Evolutionary conservation across 352 stramenopile genomes (phyloP), one percentile per base, ranked within the genome.

Genomic region (Paralagenidium karlingii): DNA sequence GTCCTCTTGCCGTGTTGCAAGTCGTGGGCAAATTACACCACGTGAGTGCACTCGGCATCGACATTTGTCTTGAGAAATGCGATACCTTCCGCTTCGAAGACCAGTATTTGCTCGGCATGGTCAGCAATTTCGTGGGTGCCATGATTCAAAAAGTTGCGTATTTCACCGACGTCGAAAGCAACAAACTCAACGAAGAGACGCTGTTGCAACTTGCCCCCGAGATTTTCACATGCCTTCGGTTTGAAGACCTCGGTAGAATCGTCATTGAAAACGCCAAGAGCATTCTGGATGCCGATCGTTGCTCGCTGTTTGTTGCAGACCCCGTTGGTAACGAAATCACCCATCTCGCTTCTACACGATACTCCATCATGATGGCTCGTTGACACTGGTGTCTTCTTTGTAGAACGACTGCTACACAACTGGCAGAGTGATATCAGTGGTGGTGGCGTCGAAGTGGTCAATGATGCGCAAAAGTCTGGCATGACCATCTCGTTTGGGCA

Each of bases 161-260:
- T 29, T 87, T 87, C 29, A 83, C 74, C 0, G 69, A 87, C 24
- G 67, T 87, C 1, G 74, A 82, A 41, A 81, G 67, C 49, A 84
- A 83, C 53, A 83, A 83, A 36, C 60, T 82, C 30, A 84, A 83
- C 51, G 74, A 87, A 51, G 69, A 82, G 40, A 83, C 69, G 19
- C 57, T 87, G 2, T 68, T 87, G 26, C 63, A 80, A 22, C 37
- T 87, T 3, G 69, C 69, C 0, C 68, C 69, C 2, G 68, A 83
- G 59, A 87, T 84, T 11, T 84, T 84, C 34, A 87, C 74, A 9
- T 84, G 74, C 30, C 40, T 87, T 12, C 68, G 73, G n/a, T 87
- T 87, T 24, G 68, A 83, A 15, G 68, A 82, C 27, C 57, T 87
- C 8, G 69, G 69, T 34, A 84, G 76, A 45, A 56, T 87, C 30